Evolutionary conservation across 768 basidiomycete species (phyloP).

Genomic region (Postia placenta): DNA sequence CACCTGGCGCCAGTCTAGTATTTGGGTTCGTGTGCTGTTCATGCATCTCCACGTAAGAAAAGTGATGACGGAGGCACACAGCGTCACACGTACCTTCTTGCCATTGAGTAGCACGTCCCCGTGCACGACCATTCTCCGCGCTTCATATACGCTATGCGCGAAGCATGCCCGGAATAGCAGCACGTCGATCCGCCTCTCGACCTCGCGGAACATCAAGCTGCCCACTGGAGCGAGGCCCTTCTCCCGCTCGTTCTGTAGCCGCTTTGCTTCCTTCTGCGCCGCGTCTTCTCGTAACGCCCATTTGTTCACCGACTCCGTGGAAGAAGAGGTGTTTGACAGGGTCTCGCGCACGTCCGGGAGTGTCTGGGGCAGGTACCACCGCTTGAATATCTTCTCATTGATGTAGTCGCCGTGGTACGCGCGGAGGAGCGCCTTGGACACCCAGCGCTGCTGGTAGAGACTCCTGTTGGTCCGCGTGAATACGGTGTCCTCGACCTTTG

Average conservation of each 20-base stretch:
- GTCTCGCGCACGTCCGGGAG: conserved; percentile 81
- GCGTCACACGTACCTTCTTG: conserved; percentile 58
- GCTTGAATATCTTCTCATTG: conserved; percentile 87
- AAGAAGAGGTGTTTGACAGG: conserved; percentile 33
- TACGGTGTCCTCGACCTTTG: conserved; percentile 37
- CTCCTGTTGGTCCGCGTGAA: conserved; percentile 55
- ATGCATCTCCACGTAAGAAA: neutral
- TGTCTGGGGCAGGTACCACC: conserved; percentile 85
- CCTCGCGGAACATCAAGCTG: conserved; percentile 89
- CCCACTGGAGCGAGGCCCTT: conserved; percentile 84
- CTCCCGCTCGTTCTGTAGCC: conserved; percentile 42
- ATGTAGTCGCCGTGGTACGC: conserved; percentile 97
- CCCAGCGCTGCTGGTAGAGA: conserved; percentile 91
- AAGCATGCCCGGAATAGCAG: conserved; percentile 89
- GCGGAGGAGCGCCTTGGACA: conserved; percentile 76
- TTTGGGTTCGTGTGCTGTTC: conserved; percentile 79
- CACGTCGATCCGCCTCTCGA: conserved; percentile 93
- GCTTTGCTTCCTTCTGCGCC: conserved; percentile 39
- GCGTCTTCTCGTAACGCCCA: conserved; percentile 47
- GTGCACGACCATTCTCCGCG: conserved; percentile 78
- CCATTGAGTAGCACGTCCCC: conserved; percentile 89
- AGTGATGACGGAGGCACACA: neutral
- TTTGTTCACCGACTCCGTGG: conserved; percentile 44
- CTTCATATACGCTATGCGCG: conserved; percentile 84
- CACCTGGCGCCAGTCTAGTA: conserved; percentile 86